phyloP scores from a whole-genome alignment of 768 basidiomycete species.

The Daedaleopsis sinensis region DNA sequence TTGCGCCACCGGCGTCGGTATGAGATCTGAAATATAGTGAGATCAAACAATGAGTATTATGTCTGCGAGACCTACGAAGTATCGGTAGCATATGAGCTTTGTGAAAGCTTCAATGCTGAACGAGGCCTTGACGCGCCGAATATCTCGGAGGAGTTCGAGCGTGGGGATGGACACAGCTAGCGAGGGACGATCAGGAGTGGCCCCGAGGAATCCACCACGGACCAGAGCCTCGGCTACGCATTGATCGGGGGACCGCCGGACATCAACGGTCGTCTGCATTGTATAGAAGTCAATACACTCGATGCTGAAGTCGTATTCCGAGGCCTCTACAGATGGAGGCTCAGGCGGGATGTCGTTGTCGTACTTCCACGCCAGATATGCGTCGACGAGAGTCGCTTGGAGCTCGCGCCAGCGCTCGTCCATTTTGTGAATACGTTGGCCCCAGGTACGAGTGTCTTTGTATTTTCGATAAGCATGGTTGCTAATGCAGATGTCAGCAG shows the following conservation, averaged over 20 bases:
- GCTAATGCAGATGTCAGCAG: too few species aligned
- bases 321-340: too few species aligned
- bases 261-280: not conserved
- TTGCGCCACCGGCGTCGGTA: conserved; percentile 28
- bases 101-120: conserved; percentile 26
- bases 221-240: conserved; percentile 1
- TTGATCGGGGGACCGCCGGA: not conserved
- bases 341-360: not conserved
- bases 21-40: conserved; percentile 23
- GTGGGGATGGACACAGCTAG: conserved; percentile 21
- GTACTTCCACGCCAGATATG: conserved; percentile 11
- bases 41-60: too few species aligned
- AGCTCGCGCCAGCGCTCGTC: conserved; percentile 4
- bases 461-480: not conserved
- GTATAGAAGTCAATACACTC: conserved; percentile 11
- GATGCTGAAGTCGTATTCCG: conserved; percentile 4
- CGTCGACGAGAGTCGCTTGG: not conserved
- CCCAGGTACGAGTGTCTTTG: conserved; percentile 11
- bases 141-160: conserved; percentile 13
- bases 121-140: conserved; percentile 18
- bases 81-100: conserved; percentile 19
- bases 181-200: conserved; percentile 3
- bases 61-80: conserved; percentile 22
- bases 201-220: conserved; percentile 10
- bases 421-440: conserved; percentile 1